Evolutionary conservation across 129 eudicot species (phyloP).

Genomic region (Flaveria bidentis): DNA sequence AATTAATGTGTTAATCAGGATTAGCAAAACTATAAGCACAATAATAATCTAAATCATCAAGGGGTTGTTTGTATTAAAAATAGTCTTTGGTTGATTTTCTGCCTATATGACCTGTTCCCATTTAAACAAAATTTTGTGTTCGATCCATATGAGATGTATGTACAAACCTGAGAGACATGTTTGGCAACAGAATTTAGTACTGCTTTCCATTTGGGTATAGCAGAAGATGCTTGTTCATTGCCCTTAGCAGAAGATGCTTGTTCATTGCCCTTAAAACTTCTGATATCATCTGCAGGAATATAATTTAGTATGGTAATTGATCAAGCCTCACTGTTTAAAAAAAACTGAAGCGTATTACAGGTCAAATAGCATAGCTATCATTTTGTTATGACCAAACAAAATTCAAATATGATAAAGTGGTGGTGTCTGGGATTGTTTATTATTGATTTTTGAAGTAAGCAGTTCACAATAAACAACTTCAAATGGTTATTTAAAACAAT

Average conservation of each 20-base stretch:
- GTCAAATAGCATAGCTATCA: background rate
- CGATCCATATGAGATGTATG: background rate
- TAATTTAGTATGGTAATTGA: background rate
- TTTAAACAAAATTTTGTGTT: background rate
- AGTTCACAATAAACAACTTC: background rate
- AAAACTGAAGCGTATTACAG: background rate
- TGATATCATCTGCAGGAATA: slow-evolving; percentile 56
- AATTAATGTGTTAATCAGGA: background rate
- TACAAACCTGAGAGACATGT: slow-evolving; percentile 87
- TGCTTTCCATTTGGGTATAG: slow-evolving; percentile 74
- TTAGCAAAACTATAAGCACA: background rate
- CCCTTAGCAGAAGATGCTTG: slow-evolving; percentile 49
- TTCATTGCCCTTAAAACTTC: slow-evolving; percentile 44
- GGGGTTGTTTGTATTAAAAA: background rate
- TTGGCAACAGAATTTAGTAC: slow-evolving; percentile 76
- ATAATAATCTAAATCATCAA: background rate
- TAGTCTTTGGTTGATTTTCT: background rate
- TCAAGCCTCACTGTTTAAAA: background rate
- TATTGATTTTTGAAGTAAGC: background rate
- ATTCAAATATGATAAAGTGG: background rate
- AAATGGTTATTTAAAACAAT: background rate
- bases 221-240: slow-evolving; percentile 37
- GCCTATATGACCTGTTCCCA: background rate
- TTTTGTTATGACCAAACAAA: background rate
- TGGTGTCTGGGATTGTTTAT: background rate